Conservation (phyloP, 331 rosid genomes). For the Erythrophleum ivorense region DNA sequence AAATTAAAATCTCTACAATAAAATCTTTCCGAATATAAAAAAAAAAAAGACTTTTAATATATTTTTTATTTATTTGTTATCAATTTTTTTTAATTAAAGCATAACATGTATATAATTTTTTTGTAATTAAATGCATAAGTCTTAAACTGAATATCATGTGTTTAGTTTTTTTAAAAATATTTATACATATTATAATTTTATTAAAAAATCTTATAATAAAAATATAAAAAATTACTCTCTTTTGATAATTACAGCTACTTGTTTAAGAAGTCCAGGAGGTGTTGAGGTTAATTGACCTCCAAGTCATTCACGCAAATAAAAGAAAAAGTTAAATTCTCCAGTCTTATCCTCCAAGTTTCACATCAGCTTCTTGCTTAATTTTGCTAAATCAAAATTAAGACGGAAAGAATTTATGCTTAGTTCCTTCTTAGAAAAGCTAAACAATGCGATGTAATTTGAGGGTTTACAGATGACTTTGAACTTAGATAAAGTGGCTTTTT, state of each 20-base stretch:
- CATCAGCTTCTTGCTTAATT: slow-evolving; percentile 21
- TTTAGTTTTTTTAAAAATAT: too few relatives aligned
- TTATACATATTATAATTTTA: too few relatives aligned
- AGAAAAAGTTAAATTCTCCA: slow-evolving; percentile 19
- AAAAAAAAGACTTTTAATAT: too few relatives aligned
- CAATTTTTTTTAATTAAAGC: too few relatives aligned
- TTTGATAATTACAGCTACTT: neutral
- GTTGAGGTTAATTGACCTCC: slow-evolving; percentile 39
- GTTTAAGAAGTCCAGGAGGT: neutral
- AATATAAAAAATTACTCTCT: neutral
- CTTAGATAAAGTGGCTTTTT: neutral
- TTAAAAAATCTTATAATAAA: neutral
- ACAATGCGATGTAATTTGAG: neutral
- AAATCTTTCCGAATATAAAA: too few relatives aligned
- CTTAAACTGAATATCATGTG: too few relatives aligned
- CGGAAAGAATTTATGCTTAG: neutral
- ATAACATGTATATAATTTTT: too few relatives aligned
- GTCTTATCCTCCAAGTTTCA: slow-evolving; percentile 45
- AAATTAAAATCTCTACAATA: too few relatives aligned
- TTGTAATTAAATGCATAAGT: too few relatives aligned
- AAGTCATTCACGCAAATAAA: slow-evolving; percentile 25
- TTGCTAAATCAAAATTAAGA: neutral
- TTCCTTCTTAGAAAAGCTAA: neutral
- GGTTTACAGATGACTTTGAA: neutral
- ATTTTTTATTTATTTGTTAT: too few relatives aligned